Base-by-base conservation (phyloP, 768 basidiomycete genomes). In the Amanita exitialis region DNA sequence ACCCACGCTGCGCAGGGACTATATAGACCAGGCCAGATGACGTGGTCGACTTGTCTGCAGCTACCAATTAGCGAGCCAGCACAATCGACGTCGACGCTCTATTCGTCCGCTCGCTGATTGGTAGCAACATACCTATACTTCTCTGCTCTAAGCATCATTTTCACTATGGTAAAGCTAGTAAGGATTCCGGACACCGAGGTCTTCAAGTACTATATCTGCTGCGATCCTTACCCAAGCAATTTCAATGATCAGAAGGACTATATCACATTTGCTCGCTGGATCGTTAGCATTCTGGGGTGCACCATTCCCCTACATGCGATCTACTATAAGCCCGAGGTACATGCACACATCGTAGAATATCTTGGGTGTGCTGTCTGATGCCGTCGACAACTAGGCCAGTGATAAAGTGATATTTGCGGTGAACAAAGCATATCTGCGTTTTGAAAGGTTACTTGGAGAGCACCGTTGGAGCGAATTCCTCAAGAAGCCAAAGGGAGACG, bases 381-480 rank as follows among this genome's bases (percentile, higher is more conserved):
- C 18, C 30, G n/a, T 2, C 34, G 34, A 43, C 27, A 10, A 20
- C 39, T 55, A 74, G 73, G 67, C 72, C 20, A 66, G 69, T 23
- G 71, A 70, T 4, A 75, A 74, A 66, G 70, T 78, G n/a, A 58
- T 78, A 7, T 58, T 77, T 20, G 75, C 79, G 53, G 61, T 80
- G 52, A 66, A 70, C 30, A 70, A 70, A 51, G 56, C 57, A 3
- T 73, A 65, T 45, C 57, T 56, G 15, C 58, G 67, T 39, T 64
- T 66, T 15, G 61, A 67, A 20, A 58, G 59, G 12, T 55, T 80
- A 12, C 62, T 80, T 1, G 78, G 77, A 49, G 75, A 76, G 56
- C 78, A 80, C 54, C 64, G 66, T 13, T 79, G 77, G 76, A 49
- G 47, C 16, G 66, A 75, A 27, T 71, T 79, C 47, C 60, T 80